Evolutionary conservation across 345 rosid species (phyloP).

Genomic region (Citrus medica): DNA sequence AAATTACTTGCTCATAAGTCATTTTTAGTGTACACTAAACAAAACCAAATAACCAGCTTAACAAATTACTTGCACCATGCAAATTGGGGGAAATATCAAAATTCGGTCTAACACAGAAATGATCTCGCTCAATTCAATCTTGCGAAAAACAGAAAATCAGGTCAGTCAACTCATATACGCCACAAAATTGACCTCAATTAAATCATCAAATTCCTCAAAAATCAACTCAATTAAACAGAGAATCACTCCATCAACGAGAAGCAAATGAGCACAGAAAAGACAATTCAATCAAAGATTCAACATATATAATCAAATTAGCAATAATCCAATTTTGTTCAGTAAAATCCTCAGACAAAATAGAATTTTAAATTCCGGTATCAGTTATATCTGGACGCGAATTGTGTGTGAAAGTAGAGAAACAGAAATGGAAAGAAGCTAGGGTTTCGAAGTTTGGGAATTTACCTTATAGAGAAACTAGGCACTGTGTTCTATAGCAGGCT

Average conservation of each 20-base stretch:
- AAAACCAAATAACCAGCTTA: background rate
- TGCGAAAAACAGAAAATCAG: constrained; percentile 3
- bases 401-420: background rate
- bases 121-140: background rate
- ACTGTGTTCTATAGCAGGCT: background rate
- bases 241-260: background rate
- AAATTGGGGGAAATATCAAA: background rate
- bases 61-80: background rate
- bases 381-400: background rate
- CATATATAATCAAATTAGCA: background rate
- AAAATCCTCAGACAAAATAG: background rate
- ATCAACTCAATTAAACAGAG: background rate
- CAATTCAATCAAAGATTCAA: background rate
- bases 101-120: background rate
- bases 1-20: background rate
- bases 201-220: background rate
- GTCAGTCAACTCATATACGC: background rate
- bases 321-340: background rate
- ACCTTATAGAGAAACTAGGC: background rate
- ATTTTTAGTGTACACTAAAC: background rate
- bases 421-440: constrained; percentile 5
- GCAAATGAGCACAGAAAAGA: background rate
- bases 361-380: background rate
- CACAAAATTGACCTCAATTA: background rate
- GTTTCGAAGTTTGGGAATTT: constrained; percentile 2